Evolutionary conservation across 768 basidiomycete species (phyloP), one percentile per base, ranked within the genome.

Genomic region (Butyriboletus loyo): DNA sequence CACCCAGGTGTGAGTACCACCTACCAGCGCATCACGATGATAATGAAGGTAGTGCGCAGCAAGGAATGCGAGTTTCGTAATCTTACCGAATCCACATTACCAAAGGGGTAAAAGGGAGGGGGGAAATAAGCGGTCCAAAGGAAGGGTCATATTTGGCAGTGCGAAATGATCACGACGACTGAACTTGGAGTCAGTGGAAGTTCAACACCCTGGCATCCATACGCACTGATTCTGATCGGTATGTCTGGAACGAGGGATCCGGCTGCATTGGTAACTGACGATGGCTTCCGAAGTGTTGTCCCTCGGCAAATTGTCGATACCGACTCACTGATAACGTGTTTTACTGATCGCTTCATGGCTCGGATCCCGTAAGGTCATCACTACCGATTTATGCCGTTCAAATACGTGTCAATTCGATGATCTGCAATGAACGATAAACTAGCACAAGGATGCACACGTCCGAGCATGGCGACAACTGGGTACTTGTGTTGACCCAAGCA

Each of bases 1-100:
- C 41, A 95, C 92, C 89, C 90, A 95, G 1, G 91, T 91, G 59
- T 95, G 95, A 2, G 80, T 83, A 0, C 93, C 92, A 65, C 94
- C 92, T 3, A 80, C 82, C 13, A 94, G 73, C 3, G 84, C 84
- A 25, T 74, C 72, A 4, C 72, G 68, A 5, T 71, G 68, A 7
- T 92, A 66, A 2, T 73, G 67, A 32, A 94, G 79, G 22, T 79
- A 66, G 58, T 86, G 77, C 0, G 89, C 82, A 0, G 91, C 85
- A 19, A 82, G 77, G 71, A 92, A 94, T 0, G 81, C 80, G 13
- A 85, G 72, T 4, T 83, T 82, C 90, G 83, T 19, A 95, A 75
- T 3, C 72, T 61, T 21, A 81, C 75, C 1, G 88, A 88, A 69
- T 95, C 93, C 0, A 92, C 91, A 57, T 90, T 81, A 9, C 90